These are phyloP conservation scores for Starmerella bacillaris DNA, from an alignment of 805 yeast species.

Conservation along the genomic window DNA sequence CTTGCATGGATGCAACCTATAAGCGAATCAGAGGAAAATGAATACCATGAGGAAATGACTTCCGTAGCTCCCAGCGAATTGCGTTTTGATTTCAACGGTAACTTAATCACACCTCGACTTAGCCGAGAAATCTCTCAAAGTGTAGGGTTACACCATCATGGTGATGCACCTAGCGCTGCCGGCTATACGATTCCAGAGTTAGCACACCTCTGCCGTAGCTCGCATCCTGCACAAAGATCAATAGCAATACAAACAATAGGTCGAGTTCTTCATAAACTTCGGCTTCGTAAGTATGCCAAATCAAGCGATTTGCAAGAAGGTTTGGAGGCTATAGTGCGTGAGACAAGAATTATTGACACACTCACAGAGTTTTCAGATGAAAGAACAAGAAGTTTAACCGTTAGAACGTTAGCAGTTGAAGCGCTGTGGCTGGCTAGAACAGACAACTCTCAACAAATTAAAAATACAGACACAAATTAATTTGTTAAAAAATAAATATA, in stretches of 20 bases:
- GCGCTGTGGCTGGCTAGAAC: constrained; percentile 18
- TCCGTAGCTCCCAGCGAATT: constrained; percentile 34
- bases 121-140: constrained; percentile 33
- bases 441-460: too few species aligned
- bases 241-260: constrained; percentile 78
- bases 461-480: too few species aligned
- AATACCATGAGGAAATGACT: constrained; percentile 34
- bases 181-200: constrained; percentile 82
- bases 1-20: constrained; percentile 84
- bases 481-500: too few species aligned
- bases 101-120: constrained; percentile 43
- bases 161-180: constrained; percentile 72
- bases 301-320: constrained; percentile 25
- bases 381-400: constrained; percentile 17
- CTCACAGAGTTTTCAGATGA: constrained; percentile 17
- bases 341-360: constrained; percentile 16
- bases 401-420: constrained; percentile 18
- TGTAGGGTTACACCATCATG: constrained; percentile 77
- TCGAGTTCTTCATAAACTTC: constrained; percentile 64
- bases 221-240: constrained; percentile 68
- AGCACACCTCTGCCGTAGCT: constrained; percentile 59
- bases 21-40: constrained; percentile 22
- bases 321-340: constrained; percentile 13
- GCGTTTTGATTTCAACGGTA: constrained; percentile 78
- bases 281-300: constrained; percentile 28